These are phyloP conservation scores for Quercus bicolor DNA, from an alignment of 306 rosid genomes.

Conservation along the genomic window DNA sequence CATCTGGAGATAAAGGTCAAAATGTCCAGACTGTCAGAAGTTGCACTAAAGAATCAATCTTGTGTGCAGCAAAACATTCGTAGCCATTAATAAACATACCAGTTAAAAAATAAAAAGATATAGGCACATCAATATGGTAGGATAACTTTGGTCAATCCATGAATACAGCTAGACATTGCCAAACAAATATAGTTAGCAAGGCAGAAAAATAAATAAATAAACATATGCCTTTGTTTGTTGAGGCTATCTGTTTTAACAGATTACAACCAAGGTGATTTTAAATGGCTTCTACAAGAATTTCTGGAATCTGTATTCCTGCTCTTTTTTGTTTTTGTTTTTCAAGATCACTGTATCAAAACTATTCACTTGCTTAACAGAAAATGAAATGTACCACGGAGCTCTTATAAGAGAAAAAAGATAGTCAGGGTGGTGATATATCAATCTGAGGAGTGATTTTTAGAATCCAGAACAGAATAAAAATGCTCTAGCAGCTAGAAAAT, in stretches of 20 bases:
- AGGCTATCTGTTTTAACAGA: neutral
- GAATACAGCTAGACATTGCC: neutral
- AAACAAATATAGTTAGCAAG: neutral
- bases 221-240: neutral
- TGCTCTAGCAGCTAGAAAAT: neutral
- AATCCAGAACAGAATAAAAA: neutral
- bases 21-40: conserved; percentile 14
- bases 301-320: neutral
- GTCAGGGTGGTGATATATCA: neutral
- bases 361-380: neutral
- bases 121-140: neutral
- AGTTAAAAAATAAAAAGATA: neutral
- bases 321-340: neutral
- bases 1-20: conserved; percentile 45
- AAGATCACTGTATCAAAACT: neutral
- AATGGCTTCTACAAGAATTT: neutral
- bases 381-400: neutral
- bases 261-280: neutral
- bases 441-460: neutral
- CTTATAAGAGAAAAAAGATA: neutral
- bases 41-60: neutral
- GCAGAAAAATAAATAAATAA: neutral
- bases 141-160: neutral
- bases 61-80: neutral
- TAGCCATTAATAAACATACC: neutral